A percentile compares a stretch with the other conserved stretches of the same genome.
Evolutionary conservation across 768 basidiomycete species (phyloP).

Genomic region (Collybiopsis luxurians): DNA sequence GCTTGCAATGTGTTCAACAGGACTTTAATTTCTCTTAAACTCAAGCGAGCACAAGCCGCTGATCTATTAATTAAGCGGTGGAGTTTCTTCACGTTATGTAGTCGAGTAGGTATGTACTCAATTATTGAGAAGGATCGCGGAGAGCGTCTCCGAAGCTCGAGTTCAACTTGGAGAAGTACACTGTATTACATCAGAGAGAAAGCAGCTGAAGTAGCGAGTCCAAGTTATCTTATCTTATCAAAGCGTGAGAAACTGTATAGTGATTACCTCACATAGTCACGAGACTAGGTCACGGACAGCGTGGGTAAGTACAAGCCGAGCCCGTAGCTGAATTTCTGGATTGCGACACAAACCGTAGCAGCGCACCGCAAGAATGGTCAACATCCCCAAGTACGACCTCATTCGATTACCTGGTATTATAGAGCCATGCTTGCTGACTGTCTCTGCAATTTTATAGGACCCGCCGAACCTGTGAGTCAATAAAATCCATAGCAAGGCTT

Average conservation of each 20-base stretch:
- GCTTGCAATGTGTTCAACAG: no score
- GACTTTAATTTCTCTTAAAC: no score
- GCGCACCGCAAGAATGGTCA: conserved; percentile 72
- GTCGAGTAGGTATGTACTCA: no score
- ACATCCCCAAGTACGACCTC: conserved; percentile 83
- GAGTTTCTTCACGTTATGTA: no score
- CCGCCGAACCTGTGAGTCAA: conserved; percentile 89
- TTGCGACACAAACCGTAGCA: neutral
- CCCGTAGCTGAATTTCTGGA: neutral
- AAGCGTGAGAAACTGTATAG: conserved; percentile 5
- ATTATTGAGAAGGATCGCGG: no score
- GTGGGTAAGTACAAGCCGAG: neutral
- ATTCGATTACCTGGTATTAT: neutral
- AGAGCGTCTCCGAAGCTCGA: no score
- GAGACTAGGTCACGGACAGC: neutral
- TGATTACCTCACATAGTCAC: neutral
- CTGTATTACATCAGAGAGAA: no score
- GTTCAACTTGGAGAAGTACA: no score
- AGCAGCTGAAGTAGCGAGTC: no score
- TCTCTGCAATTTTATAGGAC: conserved; percentile 51
- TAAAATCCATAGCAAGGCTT: neutral
- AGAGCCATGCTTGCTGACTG: conserved; percentile 13
- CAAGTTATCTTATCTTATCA: no score
- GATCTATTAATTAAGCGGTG: no score
- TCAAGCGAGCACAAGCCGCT: no score